These are phyloP conservation scores for Halocafeteria seosinensis DNA, from an alignment of 108 stramenopile genomes.

Conservation along the genomic window DNA sequence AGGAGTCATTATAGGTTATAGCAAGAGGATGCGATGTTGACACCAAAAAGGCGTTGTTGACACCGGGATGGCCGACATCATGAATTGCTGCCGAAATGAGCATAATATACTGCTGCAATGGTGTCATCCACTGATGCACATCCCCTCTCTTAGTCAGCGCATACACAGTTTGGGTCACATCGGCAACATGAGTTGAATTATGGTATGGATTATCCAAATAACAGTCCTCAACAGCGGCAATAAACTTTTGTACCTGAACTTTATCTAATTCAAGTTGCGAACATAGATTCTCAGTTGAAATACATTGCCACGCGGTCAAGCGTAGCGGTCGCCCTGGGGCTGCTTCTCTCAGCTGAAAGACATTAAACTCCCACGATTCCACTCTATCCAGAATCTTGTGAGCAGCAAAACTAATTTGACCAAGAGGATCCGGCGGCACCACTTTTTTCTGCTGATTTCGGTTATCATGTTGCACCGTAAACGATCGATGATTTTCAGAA, in stretches of 20 bases:
- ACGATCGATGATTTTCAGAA: no score
- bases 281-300: neutral
- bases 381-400: no score
- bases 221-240: neutral
- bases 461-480: no score
- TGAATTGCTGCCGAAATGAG: conserved; percentile 17
- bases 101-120: conserved; percentile 6
- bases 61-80: conserved; percentile 23
- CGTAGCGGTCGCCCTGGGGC: neutral
- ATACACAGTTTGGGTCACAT: conserved; percentile 11
- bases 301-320: neutral
- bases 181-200: conserved; percentile 7
- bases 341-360: neutral
- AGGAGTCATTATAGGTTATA: conserved; percentile 18
- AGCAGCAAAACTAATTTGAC: no score
- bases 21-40: conserved; percentile 18
- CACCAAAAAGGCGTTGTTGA: conserved; percentile 25
- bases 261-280: neutral
- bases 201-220: conserved; percentile 8
- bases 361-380: neutral
- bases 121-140: neutral
- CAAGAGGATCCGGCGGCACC: no score
- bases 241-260: neutral
- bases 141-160: neutral
- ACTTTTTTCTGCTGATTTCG: no score